Evolutionary conservation across 805 yeast genomes (phyloP).

Genomic region (Teunomyces funiuensis): DNA sequence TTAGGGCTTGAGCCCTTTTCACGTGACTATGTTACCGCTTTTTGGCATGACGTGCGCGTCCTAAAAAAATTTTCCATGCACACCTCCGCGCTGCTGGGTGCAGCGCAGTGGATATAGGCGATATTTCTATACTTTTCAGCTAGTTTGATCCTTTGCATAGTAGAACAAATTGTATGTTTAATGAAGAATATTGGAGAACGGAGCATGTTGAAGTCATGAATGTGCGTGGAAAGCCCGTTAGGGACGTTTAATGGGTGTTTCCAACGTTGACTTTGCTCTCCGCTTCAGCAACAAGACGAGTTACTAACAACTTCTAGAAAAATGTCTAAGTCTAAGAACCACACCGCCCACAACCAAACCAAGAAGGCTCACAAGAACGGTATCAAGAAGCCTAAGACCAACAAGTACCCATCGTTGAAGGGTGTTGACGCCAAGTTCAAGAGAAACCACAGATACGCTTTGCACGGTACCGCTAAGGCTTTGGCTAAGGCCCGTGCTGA

Average conservation of each 20-base stretch:
- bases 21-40: not conserved
- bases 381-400: constrained; percentile 98
- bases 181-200: not conserved
- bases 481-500: constrained; percentile 78
- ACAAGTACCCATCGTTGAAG: constrained; percentile 97
- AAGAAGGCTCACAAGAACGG: constrained; percentile 99
- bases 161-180: constrained; percentile 3
- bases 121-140: constrained; percentile 1
- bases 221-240: not conserved
- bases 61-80: constrained; percentile 5
- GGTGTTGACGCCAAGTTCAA: constrained; percentile 99
- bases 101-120: constrained; percentile 3
- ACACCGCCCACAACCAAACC: constrained; percentile 99
- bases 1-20: not conserved
- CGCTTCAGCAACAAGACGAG: too few relatives aligned
- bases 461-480: constrained; percentile 95
- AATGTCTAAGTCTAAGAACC: constrained; percentile 99
- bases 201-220: not conserved
- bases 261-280: too few relatives aligned
- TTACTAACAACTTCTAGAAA: constrained; percentile 37
- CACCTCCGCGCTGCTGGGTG: constrained; percentile 4
- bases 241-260: too few relatives aligned
- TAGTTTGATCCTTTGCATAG: constrained; percentile 4
- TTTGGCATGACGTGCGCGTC: not conserved
- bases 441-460: constrained; percentile 99